phyloP scores from a whole-genome alignment of 257 asterid genomes.

The Gentiana dahurica region DNA sequence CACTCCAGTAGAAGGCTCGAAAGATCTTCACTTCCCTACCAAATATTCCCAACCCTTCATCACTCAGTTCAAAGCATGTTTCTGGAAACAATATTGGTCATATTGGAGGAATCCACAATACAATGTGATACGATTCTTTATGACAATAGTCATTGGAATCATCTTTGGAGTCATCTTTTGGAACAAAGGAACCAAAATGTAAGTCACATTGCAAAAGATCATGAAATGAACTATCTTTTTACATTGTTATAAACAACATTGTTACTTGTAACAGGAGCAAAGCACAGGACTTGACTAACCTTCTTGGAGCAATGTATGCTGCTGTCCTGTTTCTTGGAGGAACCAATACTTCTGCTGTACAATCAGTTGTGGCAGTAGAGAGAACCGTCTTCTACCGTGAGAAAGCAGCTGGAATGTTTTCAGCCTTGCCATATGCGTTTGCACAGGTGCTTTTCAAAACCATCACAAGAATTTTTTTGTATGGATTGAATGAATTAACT shows the following conservation, averaged over 20 bases:
- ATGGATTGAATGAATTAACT: not conserved
- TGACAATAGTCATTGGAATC: constrained; percentile 52
- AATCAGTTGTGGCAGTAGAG: constrained; percentile 73
- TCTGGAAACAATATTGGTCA: constrained; percentile 66
- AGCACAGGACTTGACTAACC: constrained; percentile 51
- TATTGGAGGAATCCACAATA: constrained; percentile 72
- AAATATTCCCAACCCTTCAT: constrained; percentile 52
- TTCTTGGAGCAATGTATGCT: constrained; percentile 69
- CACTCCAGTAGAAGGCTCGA: constrained; percentile 30
- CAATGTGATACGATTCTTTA: constrained; percentile 49
- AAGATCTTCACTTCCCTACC: constrained; percentile 48
- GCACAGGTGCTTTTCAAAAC: constrained; percentile 32
- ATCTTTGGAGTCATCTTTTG: constrained; percentile 56
- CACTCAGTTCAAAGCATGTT: constrained; percentile 41
- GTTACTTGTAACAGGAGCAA: constrained; percentile 26
- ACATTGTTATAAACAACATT: not conserved
- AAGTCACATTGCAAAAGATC: constrained; percentile 8
- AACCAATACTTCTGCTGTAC: constrained; percentile 56
- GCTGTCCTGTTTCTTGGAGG: constrained; percentile 48
- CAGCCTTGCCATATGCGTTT: constrained; percentile 74
- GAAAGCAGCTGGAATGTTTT: constrained; percentile 81
- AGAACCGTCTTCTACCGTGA: constrained; percentile 76
- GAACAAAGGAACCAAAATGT: constrained; percentile 56
- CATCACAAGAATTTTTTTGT: no score
- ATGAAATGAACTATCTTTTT: not conserved